A percentile compares a stretch with the other conserved stretches of the same genome.
phyloP scores from a whole-genome alignment of 306 rosid species.

The Castanea sativa region DNA sequence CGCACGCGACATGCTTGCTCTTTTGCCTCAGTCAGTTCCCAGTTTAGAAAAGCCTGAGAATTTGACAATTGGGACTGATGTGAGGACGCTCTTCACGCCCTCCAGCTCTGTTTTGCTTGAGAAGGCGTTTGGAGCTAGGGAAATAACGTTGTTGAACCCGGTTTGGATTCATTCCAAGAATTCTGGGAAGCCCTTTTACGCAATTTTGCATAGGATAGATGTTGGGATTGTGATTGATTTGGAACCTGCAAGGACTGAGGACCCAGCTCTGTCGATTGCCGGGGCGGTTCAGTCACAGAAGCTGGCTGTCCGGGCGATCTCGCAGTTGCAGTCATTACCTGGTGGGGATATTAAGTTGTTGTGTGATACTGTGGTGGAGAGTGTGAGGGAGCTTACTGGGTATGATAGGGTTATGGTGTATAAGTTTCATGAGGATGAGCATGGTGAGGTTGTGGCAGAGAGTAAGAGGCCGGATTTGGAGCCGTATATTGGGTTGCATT shows the following conservation, averaged over 20 bases:
- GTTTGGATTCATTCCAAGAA: slow-evolving; percentile 79
- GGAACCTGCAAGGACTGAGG: slow-evolving; percentile 83
- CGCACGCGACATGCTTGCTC: slow-evolving; percentile 77
- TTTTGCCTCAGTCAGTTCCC: slow-evolving; percentile 75
- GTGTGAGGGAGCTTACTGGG: slow-evolving; percentile 78
- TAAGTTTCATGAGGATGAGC: slow-evolving; percentile 96
- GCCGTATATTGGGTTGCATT: slow-evolving; percentile 93
- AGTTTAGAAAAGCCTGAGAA: slow-evolving; percentile 40
- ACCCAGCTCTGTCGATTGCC: slow-evolving; percentile 93
- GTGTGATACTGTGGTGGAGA: slow-evolving; percentile 77
- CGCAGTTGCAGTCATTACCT: slow-evolving; percentile 79
- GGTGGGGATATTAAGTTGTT: slow-evolving; percentile 78
- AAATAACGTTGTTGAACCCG: slow-evolving; percentile 80
- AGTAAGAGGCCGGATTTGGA: slow-evolving; percentile 81
- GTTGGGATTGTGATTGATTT: slow-evolving; percentile 89
- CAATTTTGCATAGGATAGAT: slow-evolving; percentile 81
- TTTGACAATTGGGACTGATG: slow-evolving; percentile 56
- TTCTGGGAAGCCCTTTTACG: slow-evolving; percentile 90
- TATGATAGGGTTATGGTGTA: slow-evolving; percentile 98
- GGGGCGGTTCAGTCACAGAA: slow-evolving; percentile 98
- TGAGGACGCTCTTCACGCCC: slow-evolving; percentile 54
- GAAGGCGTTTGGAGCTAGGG: slow-evolving; percentile 79
- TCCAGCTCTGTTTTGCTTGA: slow-evolving; percentile 57
- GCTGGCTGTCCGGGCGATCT: slow-evolving; percentile 87
- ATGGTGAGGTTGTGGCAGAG: slow-evolving; percentile 95